Evolutionary conservation across 176 grass and related monocot genomes (phyloP).

Genomic region (Zea mays): Zm-B73-REFERENCE-NAM-5.0 NC_050098.1:151046001-151046500

Average conservation of each 20-base stretch:
- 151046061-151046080: neutral
- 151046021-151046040: neutral
- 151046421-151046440: slow-evolving; percentile 54
- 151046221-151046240: neutral
- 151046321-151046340: slow-evolving; percentile 71
- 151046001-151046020: neutral
- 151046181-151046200: neutral
- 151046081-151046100: neutral
- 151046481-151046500: slow-evolving; percentile 83
- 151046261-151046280: slow-evolving; percentile 65
- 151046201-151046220: neutral
- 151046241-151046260: slow-evolving; percentile 67
- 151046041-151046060: slow-evolving; percentile 11
- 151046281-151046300: slow-evolving; percentile 90
- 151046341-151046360: neutral
- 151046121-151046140: neutral
- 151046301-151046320: slow-evolving; percentile 95
- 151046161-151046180: neutral
- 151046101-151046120: neutral
- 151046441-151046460: slow-evolving; percentile 82
- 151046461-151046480: slow-evolving; percentile 81
- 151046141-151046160: neutral
- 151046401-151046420: slow-evolving; percentile 5
- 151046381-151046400: neutral
- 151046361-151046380: neutral